A percentile compares a stretch with the other conserved stretches of the same genome.
These are phyloP conservation scores for Cyclotella atomus DNA, from an alignment of 108 stramenopile genomes.

Conservation along the genomic window DNA sequence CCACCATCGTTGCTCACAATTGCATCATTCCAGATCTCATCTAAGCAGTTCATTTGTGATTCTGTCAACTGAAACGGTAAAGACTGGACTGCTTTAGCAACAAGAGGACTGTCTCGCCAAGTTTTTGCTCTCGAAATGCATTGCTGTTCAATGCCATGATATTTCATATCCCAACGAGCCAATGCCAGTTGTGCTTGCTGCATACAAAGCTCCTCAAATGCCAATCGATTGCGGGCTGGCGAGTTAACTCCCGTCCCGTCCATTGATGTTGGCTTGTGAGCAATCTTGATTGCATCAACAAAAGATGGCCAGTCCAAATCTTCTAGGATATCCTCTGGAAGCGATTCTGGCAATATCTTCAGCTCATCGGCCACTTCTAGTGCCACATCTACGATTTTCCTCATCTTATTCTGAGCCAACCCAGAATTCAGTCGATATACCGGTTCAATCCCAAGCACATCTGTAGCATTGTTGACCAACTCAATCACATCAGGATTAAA, in stretches of 20 bases:
- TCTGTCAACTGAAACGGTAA: constrained; percentile 46
- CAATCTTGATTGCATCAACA: constrained; percentile 19
- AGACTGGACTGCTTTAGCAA: constrained; percentile 22
- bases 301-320: constrained; percentile 25
- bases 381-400: constrained; percentile 17
- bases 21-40: constrained; percentile 54
- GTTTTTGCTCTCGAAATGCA: background rate
- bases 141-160: background rate
- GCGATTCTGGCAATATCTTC: constrained; percentile 28
- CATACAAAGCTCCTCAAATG: constrained; percentile 42
- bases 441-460: constrained; percentile 36
- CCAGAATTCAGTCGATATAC: constrained; percentile 31
- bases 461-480: constrained; percentile 10
- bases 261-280: constrained; percentile 35
- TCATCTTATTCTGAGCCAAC: constrained; percentile 18
- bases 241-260: constrained; percentile 9
- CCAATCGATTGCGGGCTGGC: constrained; percentile 30
- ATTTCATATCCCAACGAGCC: constrained; percentile 31
- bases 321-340: constrained; percentile 16
- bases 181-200: constrained; percentile 36
- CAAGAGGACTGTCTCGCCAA: constrained; percentile 34
- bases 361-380: constrained; percentile 20
- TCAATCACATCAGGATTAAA: constrained; percentile 32
- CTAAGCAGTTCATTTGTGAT: constrained; percentile 40
- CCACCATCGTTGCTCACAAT: constrained; percentile 43